Base-by-base conservation (phyloP, 306 rosid genomes). In the Cucurbita pepo region DNA sequence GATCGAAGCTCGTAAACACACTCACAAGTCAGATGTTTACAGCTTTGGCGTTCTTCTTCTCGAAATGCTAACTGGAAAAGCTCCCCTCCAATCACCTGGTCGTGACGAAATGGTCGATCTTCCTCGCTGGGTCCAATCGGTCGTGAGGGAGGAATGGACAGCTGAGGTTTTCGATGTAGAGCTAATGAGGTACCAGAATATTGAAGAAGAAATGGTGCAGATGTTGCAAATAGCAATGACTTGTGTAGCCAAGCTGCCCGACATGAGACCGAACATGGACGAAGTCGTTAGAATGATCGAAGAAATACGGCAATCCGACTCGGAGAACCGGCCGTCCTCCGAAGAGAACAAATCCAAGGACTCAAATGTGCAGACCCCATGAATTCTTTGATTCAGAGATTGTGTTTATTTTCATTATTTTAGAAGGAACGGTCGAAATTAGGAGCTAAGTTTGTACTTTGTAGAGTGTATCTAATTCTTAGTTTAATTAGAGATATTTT, bases 81-180 rank as follows among this genome's bases (percentile, higher is more conserved):
- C 97, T 56, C 97, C 96, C 47, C 86, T 88, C 77, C 96, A 86
- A 73, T 92, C 97, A 22, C 95, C 97, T 0, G 91, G 91, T 14
- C 95, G 88, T 1, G 97, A 92, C 7, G 97, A 92, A n/a, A 85
- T 85, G 88, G 97, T 83, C 75, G 97, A 92, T 84, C 97, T 92
- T 73, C 97, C 97, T 8, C 84, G 97, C 75, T 92, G 97, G 97
- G 97, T 92, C 56, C 97, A 92, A 73, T 92, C 97, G 1, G 97
- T 92, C 4, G 96, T 92, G 60, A 87, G 97, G 84, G 97, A 92
- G 82, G 97, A 92, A 83, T 92, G 97, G 97, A 92, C 97, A 3
- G 97, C 97, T 0, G 97, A 92, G 87, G 97, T 92, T 54, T 92
- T 92, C 9, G 97, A 92, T 16, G 92, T 90, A 16, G 97, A 92